Percentiles rank a stretch among this genome's conserved stretches.
Conservation (phyloP, 257 asterid species). For the Buddleja alternifolia region DNA sequence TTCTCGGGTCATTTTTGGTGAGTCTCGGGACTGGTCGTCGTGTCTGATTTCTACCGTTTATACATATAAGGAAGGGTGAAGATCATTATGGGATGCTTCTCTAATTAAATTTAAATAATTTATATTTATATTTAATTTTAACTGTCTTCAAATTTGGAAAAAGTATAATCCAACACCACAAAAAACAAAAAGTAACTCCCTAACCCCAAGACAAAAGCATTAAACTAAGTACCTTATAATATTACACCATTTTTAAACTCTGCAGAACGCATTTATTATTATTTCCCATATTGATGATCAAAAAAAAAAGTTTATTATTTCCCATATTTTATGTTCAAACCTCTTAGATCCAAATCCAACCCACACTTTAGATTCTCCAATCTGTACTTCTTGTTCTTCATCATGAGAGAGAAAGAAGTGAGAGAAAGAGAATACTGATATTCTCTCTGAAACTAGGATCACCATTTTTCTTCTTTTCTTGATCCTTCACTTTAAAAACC, state of each 20-base stretch:
- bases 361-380: constrained; percentile 61
- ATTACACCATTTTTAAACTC: constrained; percentile 51
- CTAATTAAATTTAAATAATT: constrained; percentile 25
- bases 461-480: constrained; percentile 32
- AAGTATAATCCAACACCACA: constrained; percentile 48
- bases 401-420: constrained; percentile 23
- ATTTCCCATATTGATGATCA: too few relatives aligned
- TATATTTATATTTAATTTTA: constrained; percentile 11
- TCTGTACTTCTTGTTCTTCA: constrained; percentile 45
- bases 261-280: too few relatives aligned
- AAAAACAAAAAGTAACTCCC: constrained; percentile 61
- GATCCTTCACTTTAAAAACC: constrained; percentile 28
- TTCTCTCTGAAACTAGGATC: constrained; percentile 32
- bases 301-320: too few relatives aligned
- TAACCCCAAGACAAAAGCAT: constrained; percentile 53
- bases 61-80: too few relatives aligned
- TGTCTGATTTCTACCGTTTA: too few relatives aligned
- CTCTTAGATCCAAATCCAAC: constrained; percentile 60
- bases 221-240: constrained; percentile 47
- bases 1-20: too few relatives aligned
- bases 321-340: constrained; percentile 56
- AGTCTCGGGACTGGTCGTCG: too few relatives aligned
- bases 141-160: constrained; percentile 26
- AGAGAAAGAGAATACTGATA: constrained; percentile 21
- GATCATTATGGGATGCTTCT: too few relatives aligned